A percentile compares a stretch with the other conserved stretches of the same genome.
phyloP scores from a whole-genome alignment of 768 basidiomycete genomes.

The Terana coerulea region DNA sequence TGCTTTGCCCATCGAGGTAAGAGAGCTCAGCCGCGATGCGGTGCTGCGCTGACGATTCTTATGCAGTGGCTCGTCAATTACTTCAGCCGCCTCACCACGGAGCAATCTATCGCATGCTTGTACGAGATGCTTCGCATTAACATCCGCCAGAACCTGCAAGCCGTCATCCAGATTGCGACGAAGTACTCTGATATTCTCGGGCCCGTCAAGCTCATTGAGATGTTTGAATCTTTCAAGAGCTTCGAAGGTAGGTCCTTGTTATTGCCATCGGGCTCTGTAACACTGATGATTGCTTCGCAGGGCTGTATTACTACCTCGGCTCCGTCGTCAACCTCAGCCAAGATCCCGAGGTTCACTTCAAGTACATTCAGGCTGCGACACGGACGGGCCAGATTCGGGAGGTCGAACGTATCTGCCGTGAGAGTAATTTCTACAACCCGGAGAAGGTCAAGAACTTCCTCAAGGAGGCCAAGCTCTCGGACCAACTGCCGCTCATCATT shows the following conservation, averaged over 20 bases:
- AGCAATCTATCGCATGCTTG: conserved; percentile 94
- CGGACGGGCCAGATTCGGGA: conserved; percentile 98
- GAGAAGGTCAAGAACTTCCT: conserved; percentile 99
- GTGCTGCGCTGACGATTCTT: not conserved
- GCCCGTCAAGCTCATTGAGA: conserved; percentile 95
- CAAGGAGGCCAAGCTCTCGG: conserved; percentile 94
- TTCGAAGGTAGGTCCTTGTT: conserved; percentile 68
- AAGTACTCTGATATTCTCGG: conserved; percentile 99
- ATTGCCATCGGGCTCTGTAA: not conserved
- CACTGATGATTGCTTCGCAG: conserved; percentile 30
- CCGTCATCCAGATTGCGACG: conserved; percentile 95
- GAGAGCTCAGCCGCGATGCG: conserved; percentile 22
- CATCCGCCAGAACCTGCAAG: conserved; percentile 95
- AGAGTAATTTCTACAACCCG: conserved; percentile 96
- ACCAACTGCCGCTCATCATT: conserved; percentile 98
- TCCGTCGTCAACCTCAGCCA: conserved; percentile 96
- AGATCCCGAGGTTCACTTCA: conserved; percentile 98
- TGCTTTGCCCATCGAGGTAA: conserved; percentile 77
- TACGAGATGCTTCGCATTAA: conserved; percentile 97
- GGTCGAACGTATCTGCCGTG: conserved; percentile 97
- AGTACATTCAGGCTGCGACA: conserved; percentile 98
- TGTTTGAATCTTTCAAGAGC: conserved; percentile 97
- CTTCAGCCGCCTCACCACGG: conserved; percentile 94
- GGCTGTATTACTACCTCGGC: conserved; percentile 97
- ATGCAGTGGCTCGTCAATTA: conserved; percentile 91